phyloP scores from a whole-genome alignment of 352 stramenopile species.

The Pythium sukuiense region DNA sequence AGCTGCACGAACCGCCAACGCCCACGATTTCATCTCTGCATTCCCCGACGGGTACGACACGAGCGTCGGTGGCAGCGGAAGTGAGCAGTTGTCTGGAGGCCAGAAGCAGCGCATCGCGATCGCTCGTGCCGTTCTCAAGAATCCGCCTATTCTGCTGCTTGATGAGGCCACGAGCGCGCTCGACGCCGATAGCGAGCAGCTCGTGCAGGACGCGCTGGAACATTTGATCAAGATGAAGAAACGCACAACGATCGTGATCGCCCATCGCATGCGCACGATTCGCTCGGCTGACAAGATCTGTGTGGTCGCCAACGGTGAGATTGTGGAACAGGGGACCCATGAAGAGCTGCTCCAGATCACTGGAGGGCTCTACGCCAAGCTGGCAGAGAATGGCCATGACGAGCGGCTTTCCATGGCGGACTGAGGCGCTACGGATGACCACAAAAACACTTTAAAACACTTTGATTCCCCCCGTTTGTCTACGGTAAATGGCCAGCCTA shows the following conservation, averaged over 20 bases:
- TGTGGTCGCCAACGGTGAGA: constrained; percentile 90
- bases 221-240: constrained; percentile 48
- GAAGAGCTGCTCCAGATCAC: constrained; percentile 71
- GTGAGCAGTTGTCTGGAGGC: constrained; percentile 73
- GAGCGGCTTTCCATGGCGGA: constrained; percentile 20
- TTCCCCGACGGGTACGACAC: constrained; percentile 94
- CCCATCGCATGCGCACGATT: constrained; percentile 93
- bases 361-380: constrained; percentile 23
- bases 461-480: neutral
- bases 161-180: constrained; percentile 91
- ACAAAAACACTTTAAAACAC: neutral
- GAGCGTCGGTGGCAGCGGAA: constrained; percentile 89
- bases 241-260: constrained; percentile 91
- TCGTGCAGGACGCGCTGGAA: constrained; percentile 85
- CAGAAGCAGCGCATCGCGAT: constrained; percentile 90
- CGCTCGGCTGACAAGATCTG: constrained; percentile 94
- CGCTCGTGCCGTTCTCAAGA: constrained; percentile 86
- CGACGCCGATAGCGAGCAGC: constrained; percentile 79
- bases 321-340: constrained; percentile 93
- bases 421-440: neutral
- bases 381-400: constrained; percentile 22
- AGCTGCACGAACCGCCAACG: constrained; percentile 89
- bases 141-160: constrained; percentile 85
- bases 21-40: constrained; percentile 88
- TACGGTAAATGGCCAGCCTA: neutral